These are phyloP conservation scores for Ziziphus jujuba DNA, from an alignment of 306 rosid genomes.

Conservation along the genomic window DNA sequence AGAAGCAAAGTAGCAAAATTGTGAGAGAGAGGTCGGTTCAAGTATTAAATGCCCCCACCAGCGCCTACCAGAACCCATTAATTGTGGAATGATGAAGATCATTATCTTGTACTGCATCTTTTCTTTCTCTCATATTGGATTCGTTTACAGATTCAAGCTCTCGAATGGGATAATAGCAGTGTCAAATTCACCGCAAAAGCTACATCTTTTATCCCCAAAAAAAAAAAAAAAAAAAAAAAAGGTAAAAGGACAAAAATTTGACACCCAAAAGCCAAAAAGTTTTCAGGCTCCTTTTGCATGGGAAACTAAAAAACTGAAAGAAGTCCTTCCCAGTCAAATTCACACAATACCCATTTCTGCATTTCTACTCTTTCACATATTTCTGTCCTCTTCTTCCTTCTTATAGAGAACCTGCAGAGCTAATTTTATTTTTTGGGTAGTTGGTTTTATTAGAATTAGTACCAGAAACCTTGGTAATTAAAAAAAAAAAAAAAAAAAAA, in stretches of 20 bases:
- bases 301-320: conserved; percentile 3
- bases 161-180: neutral
- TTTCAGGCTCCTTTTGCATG: conserved; percentile 53
- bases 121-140: neutral
- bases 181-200: neutral
- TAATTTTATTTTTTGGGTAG: conserved; percentile 4
- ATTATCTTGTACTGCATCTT: neutral
- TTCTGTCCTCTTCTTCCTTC: conserved; percentile 26
- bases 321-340: conserved; percentile 43
- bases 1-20: neutral
- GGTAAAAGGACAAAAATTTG: conserved; percentile 5
- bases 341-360: conserved; percentile 50
- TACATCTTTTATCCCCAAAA: neutral
- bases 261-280: conserved; percentile 15
- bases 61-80: conserved; percentile 57
- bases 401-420: neutral
- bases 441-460: neutral
- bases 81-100: conserved; percentile 25
- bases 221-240: no score
- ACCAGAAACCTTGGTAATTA: neutral
- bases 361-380: conserved; percentile 38
- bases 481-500: neutral
- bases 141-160: conserved; percentile 10
- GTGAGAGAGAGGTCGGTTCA: conserved; percentile 44
- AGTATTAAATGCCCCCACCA: conserved; percentile 56